Conservation (phyloP, 2,329 filamentous ascomycete genomes). For the Alternaria angustiovoidea region DNA sequence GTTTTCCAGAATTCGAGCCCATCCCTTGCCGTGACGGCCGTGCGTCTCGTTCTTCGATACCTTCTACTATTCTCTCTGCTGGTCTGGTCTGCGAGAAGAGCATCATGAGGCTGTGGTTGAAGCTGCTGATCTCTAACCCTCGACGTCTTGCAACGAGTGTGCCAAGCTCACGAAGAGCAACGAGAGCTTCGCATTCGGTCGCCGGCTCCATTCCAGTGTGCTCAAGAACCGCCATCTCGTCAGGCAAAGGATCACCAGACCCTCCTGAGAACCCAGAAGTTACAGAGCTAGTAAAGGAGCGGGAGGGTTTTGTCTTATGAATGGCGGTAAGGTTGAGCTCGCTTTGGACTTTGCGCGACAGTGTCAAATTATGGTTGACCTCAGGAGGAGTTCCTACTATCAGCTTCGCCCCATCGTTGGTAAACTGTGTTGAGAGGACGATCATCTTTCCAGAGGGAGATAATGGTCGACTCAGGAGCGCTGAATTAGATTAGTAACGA, state of each 20-base stretch:
- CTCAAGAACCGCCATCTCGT: constrained; percentile 29
- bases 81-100: constrained; percentile 35
- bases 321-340: constrained; percentile 36
- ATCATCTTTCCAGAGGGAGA: constrained; percentile 53
- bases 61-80: neutral
- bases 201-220: constrained; percentile 14
- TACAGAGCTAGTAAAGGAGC: constrained; percentile 18
- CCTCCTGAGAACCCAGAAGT: constrained; percentile 47
- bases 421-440: constrained; percentile 51
- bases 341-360: constrained; percentile 43
- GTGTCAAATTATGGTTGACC: constrained; percentile 13
- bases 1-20: neutral
- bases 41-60: neutral
- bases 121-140: constrained; percentile 42
- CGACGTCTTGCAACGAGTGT: constrained; percentile 45
- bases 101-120: constrained; percentile 46
- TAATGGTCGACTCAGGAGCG: constrained; percentile 34
- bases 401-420: constrained; percentile 34
- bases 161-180: constrained; percentile 48
- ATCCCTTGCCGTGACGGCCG: neutral
- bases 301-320: constrained; percentile 1
- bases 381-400: constrained; percentile 46
- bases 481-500: constrained; percentile 20
- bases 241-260: constrained; percentile 42
- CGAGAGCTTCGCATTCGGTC: constrained; percentile 41